Evolutionary conservation across 202 grass and related monocot genomes (phyloP).

Genomic region (Musa balbisiana): DNA sequence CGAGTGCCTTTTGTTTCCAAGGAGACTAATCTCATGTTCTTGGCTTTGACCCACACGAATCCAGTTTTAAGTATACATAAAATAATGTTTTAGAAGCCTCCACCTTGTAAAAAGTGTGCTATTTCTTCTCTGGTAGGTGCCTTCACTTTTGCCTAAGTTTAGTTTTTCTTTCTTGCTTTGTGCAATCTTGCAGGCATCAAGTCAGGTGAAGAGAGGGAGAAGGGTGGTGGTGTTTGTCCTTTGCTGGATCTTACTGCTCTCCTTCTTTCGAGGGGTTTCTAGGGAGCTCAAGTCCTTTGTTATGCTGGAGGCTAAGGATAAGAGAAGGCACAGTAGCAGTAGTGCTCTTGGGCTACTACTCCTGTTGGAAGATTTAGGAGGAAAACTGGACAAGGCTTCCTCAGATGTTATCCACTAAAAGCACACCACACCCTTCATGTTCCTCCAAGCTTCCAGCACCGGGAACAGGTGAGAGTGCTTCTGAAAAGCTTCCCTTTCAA

Average conservation of each 20-base stretch:
- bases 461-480: constrained; percentile 7
- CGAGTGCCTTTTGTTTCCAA: not conserved
- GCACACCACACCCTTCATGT: constrained; percentile 59
- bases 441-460: constrained; percentile 30
- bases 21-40: not conserved
- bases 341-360: constrained; percentile 59
- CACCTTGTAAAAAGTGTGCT: not conserved
- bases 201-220: constrained; percentile 10
- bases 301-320: constrained; percentile 83
- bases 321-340: constrained; percentile 62
- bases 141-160: not conserved
- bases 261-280: constrained; percentile 9
- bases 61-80: constrained; percentile 4
- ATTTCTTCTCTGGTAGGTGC: not conserved
- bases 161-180: not conserved
- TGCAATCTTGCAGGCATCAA: constrained; percentile 30
- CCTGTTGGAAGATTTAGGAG: constrained; percentile 31
- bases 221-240: not conserved
- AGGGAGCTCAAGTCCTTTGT: constrained; percentile 33
- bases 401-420: constrained; percentile 89
- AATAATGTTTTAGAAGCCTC: constrained; percentile 10
- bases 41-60: not conserved
- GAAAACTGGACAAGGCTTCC: constrained; percentile 39
- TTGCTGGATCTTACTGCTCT: not conserved
- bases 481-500: constrained; percentile 14